A percentile compares a stretch with the other conserved stretches of the same genome.
Conservation (phyloP, 1,284 basidiomycete species). For the Cryptococcus hybrid region DNA sequence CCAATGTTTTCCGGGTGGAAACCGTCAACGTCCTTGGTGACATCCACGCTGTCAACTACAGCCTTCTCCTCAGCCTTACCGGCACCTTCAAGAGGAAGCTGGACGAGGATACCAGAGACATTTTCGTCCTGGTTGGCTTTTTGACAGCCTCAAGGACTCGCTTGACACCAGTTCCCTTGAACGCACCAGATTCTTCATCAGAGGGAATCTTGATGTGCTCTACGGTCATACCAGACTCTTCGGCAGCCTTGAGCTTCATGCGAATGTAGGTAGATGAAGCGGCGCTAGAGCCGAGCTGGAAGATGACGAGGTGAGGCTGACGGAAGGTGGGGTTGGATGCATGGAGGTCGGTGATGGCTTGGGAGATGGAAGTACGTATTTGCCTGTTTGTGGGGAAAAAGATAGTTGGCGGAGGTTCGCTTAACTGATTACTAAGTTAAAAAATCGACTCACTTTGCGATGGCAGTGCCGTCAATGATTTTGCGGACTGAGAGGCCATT, state of each 20-base stretch:
- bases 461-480: slow-evolving; percentile 81
- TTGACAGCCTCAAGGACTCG: slow-evolving; percentile 76
- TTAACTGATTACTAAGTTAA: not conserved
- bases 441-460: slow-evolving; percentile 69
- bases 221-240: slow-evolving; percentile 90
- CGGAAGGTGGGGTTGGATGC: slow-evolving; percentile 75
- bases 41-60: slow-evolving; percentile 92
- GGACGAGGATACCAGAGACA: slow-evolving; percentile 90
- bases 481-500: slow-evolving; percentile 22
- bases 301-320: slow-evolving; percentile 78
- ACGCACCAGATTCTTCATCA: slow-evolving; percentile 55
- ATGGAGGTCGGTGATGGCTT: slow-evolving; percentile 61
- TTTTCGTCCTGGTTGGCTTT: slow-evolving; percentile 78
- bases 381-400: slow-evolving; percentile 56
- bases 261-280: slow-evolving; percentile 93
- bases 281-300: slow-evolving; percentile 88
- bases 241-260: slow-evolving; percentile 96
- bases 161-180: slow-evolving; percentile 55
- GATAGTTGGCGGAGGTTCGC: not conserved
- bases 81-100: slow-evolving; percentile 91
- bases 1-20: slow-evolving; percentile 99
- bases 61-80: slow-evolving; percentile 78
- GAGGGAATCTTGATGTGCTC: slow-evolving; percentile 75
- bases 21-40: slow-evolving; percentile 96
- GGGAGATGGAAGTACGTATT: slow-evolving; percentile 70